These are phyloP conservation scores for Cryptosporidium parvum DNA, from an alignment of 169 alveolate species.

Conservation along the genomic window DNA sequence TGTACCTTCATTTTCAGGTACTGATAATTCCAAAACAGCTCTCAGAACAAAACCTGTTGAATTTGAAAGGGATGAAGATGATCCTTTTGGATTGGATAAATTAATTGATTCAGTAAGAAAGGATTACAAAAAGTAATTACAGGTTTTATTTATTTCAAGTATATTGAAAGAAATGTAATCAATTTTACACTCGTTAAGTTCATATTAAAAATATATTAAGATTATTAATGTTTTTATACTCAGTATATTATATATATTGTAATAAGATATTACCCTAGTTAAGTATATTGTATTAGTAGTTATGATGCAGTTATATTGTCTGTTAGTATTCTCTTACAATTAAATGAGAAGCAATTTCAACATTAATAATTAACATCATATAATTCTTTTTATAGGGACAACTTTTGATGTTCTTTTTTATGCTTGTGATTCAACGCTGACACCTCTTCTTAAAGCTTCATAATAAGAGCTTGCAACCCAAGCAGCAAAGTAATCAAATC, in stretches of 20 bases:
- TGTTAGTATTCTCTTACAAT: not conserved
- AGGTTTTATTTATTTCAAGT: not conserved
- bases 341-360: not conserved
- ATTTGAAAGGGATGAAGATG: slow-evolving; percentile 83
- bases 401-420: slow-evolving; percentile 1
- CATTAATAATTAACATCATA: slow-evolving; percentile 1
- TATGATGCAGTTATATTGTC: slow-evolving; percentile 9
- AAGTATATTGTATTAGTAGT: not conserved
- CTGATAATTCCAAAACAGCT: slow-evolving; percentile 72
- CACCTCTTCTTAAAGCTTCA: slow-evolving; percentile 76
- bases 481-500: slow-evolving; percentile 71
- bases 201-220: not conserved
- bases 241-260: slow-evolving; percentile 19
- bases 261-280: slow-evolving; percentile 23
- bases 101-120: slow-evolving; percentile 87
- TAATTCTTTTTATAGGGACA: slow-evolving; percentile 9
- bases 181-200: not conserved
- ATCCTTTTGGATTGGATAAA: slow-evolving; percentile 90
- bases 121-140: slow-evolving; percentile 5
- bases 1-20: slow-evolving; percentile 85
- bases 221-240: not conserved
- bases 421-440: slow-evolving; percentile 75
- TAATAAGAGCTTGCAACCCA: slow-evolving; percentile 76
- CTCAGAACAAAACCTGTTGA: slow-evolving; percentile 89
- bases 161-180: not conserved